These are phyloP conservation scores for Penicillium steckii DNA, from an alignment of 495 filamentous ascomycete species.

Conservation along the genomic window DNA sequence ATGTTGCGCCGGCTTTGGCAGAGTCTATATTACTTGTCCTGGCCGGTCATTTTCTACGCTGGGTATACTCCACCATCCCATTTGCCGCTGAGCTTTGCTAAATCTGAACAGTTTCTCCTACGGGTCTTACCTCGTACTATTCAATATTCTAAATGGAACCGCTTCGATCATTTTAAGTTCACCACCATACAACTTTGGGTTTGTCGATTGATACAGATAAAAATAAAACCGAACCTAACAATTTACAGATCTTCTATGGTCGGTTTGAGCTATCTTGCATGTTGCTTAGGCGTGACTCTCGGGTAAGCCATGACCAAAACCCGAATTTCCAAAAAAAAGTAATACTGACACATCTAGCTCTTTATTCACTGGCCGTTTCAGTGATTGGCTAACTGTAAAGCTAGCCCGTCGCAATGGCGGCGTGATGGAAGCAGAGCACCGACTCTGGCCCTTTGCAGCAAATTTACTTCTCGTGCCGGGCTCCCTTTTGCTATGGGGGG, in stretches of 20 bases:
- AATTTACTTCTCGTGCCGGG: constrained; percentile 55
- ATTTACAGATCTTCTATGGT: constrained; percentile 52
- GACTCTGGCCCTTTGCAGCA: constrained; percentile 60
- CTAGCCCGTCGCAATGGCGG: constrained; percentile 62
- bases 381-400: constrained; percentile 57
- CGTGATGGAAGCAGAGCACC: constrained; percentile 60
- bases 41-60: constrained; percentile 65
- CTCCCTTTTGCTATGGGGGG: constrained; percentile 65
- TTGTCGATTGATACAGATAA: constrained; percentile 13
- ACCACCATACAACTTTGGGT: constrained; percentile 56
- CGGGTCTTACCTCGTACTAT: constrained; percentile 61
- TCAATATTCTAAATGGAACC: constrained; percentile 67
- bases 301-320: constrained; percentile 31
- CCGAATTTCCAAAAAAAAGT: neutral
- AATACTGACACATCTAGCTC: constrained; percentile 23
- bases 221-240: constrained; percentile 1
- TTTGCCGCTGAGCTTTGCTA: neutral
- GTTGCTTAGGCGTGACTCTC: constrained; percentile 52
- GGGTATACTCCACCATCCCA: constrained; percentile 33
- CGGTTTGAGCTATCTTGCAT: constrained; percentile 59
- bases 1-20: constrained; percentile 45
- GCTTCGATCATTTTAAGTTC: constrained; percentile 57
- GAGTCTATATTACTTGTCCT: constrained; percentile 46
- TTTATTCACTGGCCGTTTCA: constrained; percentile 52
- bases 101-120: constrained; percentile 51